A percentile compares a stretch with the other conserved stretches of the same genome.
These are phyloP conservation scores for Dactylellina sp. DNA, from an alignment of 2,329 filamentous ascomycete genomes.

Conservation along the genomic window DNA sequence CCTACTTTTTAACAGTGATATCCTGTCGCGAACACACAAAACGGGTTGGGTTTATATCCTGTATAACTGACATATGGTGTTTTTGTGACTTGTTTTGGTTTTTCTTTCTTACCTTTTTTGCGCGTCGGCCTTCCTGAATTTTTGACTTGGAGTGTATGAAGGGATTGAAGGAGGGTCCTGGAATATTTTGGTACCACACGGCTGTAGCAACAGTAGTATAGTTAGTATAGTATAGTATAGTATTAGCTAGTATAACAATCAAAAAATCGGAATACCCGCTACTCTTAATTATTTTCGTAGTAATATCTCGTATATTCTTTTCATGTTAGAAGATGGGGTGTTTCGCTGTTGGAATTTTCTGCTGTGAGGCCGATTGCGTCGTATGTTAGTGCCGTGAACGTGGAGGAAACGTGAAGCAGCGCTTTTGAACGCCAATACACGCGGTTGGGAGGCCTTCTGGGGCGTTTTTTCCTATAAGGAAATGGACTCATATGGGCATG, in stretches of 20 bases:
- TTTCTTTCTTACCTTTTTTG: slow-evolving; percentile 10
- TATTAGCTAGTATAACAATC: slow-evolving; percentile 42
- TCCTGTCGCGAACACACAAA: slow-evolving; percentile 25
- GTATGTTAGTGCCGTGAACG: neutral
- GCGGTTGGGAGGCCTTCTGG: neutral
- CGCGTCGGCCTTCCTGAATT: neutral
- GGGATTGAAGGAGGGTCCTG: neutral
- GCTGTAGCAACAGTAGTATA: slow-evolving; percentile 13
- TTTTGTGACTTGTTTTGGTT: slow-evolving; percentile 25
- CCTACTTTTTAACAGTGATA: slow-evolving; percentile 37
- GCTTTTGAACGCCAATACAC: slow-evolving; percentile 5
- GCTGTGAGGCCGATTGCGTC: neutral
- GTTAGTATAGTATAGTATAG: slow-evolving; percentile 38
- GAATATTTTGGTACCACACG: slow-evolving; percentile 5
- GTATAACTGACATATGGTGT: slow-evolving; percentile 17
- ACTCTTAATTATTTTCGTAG: neutral
- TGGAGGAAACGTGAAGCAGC: neutral
- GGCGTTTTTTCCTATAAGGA: neutral
- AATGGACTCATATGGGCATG: no score
- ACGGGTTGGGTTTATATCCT: slow-evolving; percentile 22
- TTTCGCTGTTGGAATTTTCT: no score
- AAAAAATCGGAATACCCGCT: slow-evolving; percentile 6
- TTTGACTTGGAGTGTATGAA: slow-evolving; percentile 13
- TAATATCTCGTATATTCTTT: no score
- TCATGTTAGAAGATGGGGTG: no score